Evolutionary conservation across 805 yeast genomes (phyloP), one percentile per base, ranked within the genome.

Genomic region (Metschnikowia proteae): DNA sequence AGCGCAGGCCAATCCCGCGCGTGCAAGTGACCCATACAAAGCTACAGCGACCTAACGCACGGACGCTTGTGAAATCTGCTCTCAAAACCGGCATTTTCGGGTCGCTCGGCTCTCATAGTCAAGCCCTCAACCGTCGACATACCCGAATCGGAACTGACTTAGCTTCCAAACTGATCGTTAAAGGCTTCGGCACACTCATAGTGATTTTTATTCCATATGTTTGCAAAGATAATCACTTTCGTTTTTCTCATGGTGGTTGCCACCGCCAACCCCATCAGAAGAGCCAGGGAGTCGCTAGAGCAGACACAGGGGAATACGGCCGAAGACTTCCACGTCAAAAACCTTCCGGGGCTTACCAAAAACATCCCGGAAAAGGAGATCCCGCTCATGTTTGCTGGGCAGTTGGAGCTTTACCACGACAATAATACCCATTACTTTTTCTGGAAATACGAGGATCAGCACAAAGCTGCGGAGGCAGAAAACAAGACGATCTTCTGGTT

Each of bases 401-500:
- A 83, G 53, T 59, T 88, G 8, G 81, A 81, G 49, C 66, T 84
- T 17, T 75, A 75, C 50, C 68, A 76, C 2, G 79, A 75, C 35
- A 74, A 75, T 52, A 67, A 77, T 35, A 81, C 84, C 29, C 75
- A 79, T 57, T 76, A 87, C 59, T 90, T 86, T 60, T 90, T 88
- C 62, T 88, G 96, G 96, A 81, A 79, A 59, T 84, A 83, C 47
- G 68, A 49, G n/a, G 76, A 73, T 52, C 47, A 50, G 8, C 47
- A 63, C 32, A 63, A 65, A 44, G 47, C 58, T 8, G 64, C 64
- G 0, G 67, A 62, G 36, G 64, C 73, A 25, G 56, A 58, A 35
- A 69, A 75, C 55, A 75, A 75, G 53, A 74, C 86, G 23, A 76
- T 86, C 6, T 76, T 94, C 47, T 94, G 99, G 98, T 75, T 94